Conservation (phyloP, 441 rosid species). For the Jatropha multifida region DNA sequence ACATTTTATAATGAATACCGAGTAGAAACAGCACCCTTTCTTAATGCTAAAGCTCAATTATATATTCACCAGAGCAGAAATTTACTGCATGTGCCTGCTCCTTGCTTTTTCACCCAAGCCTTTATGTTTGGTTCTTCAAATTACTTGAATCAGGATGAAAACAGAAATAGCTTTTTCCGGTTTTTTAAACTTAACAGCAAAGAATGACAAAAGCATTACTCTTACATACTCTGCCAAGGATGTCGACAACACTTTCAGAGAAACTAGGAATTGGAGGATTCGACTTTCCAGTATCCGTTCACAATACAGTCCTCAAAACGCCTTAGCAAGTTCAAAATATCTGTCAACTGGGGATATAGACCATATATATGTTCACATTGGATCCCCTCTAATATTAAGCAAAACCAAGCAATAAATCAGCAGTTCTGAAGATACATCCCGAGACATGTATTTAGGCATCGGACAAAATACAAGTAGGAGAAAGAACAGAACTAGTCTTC, state of each 20-base stretch:
- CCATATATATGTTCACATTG: background rate
- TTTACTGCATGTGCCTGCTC: too few relatives aligned
- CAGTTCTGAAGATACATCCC: background rate
- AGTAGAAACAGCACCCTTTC: background rate
- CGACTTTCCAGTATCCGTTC: background rate
- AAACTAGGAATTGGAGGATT: background rate
- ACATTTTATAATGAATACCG: background rate
- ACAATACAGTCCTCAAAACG: background rate
- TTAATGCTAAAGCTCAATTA: background rate
- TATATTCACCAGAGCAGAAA: background rate
- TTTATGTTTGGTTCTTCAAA: too few relatives aligned
- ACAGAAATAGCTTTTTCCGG: too few relatives aligned
- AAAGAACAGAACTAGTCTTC: background rate
- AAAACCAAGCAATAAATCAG: background rate
- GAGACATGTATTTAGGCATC: background rate
- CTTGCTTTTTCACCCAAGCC: too few relatives aligned
- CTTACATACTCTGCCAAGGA: background rate
- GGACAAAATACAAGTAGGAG: background rate
- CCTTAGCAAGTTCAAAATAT: background rate
- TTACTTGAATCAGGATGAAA: too few relatives aligned
- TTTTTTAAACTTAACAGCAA: background rate
- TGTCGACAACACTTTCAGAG: background rate
- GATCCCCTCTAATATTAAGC: background rate
- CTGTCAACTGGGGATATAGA: background rate
- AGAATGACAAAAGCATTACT: background rate